Conservation (phyloP, 257 asterid species). For the Mentha longifolia region DNA sequence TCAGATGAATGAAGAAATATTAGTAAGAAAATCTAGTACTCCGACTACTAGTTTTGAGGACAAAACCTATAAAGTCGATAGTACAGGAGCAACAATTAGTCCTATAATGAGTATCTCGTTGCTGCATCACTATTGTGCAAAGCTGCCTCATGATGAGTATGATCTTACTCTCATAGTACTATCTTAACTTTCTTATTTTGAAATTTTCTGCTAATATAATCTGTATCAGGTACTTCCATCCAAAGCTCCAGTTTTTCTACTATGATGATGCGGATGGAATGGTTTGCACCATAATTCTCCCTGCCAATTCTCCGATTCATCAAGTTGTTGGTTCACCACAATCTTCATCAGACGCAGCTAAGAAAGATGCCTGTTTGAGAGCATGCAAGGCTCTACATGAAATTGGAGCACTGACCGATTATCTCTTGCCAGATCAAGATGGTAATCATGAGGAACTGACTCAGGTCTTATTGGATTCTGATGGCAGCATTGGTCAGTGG, state of each 20-base stretch:
- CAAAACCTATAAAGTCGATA: conserved; percentile 66
- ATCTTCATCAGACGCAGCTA: conserved; percentile 71
- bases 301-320: conserved; percentile 89
- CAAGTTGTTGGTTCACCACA: conserved; percentile 71
- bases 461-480: conserved; percentile 62
- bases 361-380: conserved; percentile 87
- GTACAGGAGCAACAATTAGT: conserved; percentile 89
- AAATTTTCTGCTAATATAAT: conserved; percentile 20
- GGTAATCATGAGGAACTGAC: conserved; percentile 49
- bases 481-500: conserved; percentile 62
- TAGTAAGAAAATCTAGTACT: conserved; percentile 55
- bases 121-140: conserved; percentile 90
- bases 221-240: conserved; percentile 73
- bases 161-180: conserved; percentile 35
- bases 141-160: conserved; percentile 95
- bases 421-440: conserved; percentile 85
- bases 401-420: conserved; percentile 87
- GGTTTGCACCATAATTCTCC: conserved; percentile 75
- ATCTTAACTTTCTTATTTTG: conserved; percentile 24
- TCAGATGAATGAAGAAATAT: conserved; percentile 79
- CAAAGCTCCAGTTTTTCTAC: conserved; percentile 72
- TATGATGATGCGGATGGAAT: conserved; percentile 73
- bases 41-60: conserved; percentile 55
- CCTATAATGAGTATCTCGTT: conserved; percentile 72
- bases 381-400: conserved; percentile 91